Conservation (phyloP, 2,329 filamentous ascomycete genomes). For the Pseudogymnoascus sp. region DNA sequence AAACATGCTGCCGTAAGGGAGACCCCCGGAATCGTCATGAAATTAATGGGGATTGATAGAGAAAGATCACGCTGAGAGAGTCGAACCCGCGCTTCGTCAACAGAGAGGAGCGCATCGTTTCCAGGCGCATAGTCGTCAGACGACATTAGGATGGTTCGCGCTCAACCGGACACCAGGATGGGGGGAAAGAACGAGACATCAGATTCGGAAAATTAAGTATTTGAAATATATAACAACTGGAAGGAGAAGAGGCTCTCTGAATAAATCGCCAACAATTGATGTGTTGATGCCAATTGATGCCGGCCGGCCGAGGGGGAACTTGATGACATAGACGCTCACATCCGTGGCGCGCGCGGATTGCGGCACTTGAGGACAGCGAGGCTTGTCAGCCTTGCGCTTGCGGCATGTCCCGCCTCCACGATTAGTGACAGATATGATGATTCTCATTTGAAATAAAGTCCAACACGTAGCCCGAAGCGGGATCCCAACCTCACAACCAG, state of each 20-base stretch:
- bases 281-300: background rate
- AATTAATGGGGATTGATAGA: conserved; percentile 52
- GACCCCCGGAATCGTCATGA: conserved; percentile 47
- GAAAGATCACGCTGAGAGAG: conserved; percentile 55
- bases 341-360: background rate
- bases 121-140: conserved; percentile 34
- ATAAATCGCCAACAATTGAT: background rate
- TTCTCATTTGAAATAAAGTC: background rate
- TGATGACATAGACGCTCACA: background rate
- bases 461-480: background rate
- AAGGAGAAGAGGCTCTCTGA: background rate
- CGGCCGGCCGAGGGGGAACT: background rate
- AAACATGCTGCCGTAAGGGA: conserved; percentile 53
- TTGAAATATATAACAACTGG: conserved; percentile 3
- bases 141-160: conserved; percentile 29
- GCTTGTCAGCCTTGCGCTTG: background rate
- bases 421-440: conserved; percentile 4
- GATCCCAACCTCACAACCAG: background rate
- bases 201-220: background rate
- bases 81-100: conserved; percentile 26
- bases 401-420: background rate
- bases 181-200: background rate
- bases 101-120: conserved; percentile 28
- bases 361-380: background rate
- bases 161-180: conserved; percentile 1